phyloP scores from a whole-genome alignment of 2,329 filamentous ascomycete species.

The Alternaria panax region DNA sequence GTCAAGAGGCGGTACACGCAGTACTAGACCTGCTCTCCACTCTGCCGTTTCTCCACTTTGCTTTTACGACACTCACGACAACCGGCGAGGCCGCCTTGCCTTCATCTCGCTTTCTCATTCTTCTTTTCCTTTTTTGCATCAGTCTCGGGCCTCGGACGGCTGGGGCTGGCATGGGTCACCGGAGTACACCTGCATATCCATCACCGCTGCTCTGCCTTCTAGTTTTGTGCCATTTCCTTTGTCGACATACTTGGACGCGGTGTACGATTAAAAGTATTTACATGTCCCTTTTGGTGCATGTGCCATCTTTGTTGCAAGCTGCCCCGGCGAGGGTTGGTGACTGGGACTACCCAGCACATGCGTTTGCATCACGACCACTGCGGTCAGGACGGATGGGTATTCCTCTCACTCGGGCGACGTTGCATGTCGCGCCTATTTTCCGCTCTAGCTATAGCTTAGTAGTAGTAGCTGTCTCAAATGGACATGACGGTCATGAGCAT shows the following conservation, averaged over 20 bases:
- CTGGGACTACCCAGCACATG: constrained; percentile 11
- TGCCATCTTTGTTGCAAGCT: constrained; percentile 22
- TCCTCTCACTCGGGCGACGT: constrained; percentile 30
- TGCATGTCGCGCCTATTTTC: constrained; percentile 25
- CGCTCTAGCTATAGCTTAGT: constrained; percentile 29
- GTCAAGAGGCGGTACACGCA: constrained; percentile 53
- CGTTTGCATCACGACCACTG: constrained; percentile 17
- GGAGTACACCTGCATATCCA: constrained; percentile 35
- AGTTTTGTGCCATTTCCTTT: constrained; percentile 34
- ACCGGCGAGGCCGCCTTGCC: constrained; percentile 13
- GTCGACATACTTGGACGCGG: constrained; percentile 24
- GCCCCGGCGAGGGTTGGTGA: constrained; percentile 25
- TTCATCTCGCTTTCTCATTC: constrained; percentile 11
- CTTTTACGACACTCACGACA: constrained; percentile 29
- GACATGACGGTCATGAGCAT: constrained; percentile 28
- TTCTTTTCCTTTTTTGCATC: constrained; percentile 19
- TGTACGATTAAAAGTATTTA: constrained; percentile 46
- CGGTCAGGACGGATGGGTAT: constrained; percentile 28
- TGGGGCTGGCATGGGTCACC: constrained; percentile 25
- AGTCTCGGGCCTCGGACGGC: constrained; percentile 16
- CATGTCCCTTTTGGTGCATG: constrained; percentile 27
- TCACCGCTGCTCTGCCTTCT: constrained; percentile 26
- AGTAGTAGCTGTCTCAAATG: constrained; percentile 31
- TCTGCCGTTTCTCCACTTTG: constrained; percentile 22
- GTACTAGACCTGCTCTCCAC: constrained; percentile 25